A percentile compares a stretch with the other conserved stretches of the same genome.
Conservation (phyloP, 345 rosid genomes). For the Pistacia vera region DNA sequence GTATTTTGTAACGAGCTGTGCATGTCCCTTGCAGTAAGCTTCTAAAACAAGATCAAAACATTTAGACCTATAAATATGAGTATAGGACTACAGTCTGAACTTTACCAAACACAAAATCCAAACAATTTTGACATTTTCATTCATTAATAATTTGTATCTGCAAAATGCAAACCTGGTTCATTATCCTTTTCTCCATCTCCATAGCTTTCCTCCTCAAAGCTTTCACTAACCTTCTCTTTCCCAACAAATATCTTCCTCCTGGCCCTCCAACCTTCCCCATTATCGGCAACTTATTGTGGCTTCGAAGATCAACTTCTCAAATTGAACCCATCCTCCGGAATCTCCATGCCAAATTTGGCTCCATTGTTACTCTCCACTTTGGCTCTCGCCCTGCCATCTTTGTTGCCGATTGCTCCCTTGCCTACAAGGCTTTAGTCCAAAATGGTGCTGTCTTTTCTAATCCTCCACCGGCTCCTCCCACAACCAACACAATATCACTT, state of each 20-base stretch:
- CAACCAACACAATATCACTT: constrained; percentile 17
- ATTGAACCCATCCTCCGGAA: constrained; percentile 13
- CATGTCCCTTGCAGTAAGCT: too few relatives aligned
- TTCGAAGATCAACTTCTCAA: constrained; percentile 7
- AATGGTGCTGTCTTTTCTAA: constrained; percentile 21
- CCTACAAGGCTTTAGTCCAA: constrained; percentile 28
- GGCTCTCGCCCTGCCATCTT: constrained; percentile 23
- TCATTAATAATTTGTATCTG: not conserved
- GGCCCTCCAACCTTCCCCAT: constrained; percentile 23
- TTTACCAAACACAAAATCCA: too few relatives aligned
- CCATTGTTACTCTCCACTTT: constrained; percentile 18
- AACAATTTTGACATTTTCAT: too few relatives aligned
- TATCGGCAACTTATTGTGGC: constrained; percentile 8
- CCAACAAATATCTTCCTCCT: constrained; percentile 23
- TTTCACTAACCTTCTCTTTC: constrained; percentile 4
- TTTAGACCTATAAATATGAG: too few relatives aligned
- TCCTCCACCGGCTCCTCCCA: constrained; percentile 13
- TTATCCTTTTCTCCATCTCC: constrained; percentile 1
- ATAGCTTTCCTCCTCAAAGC: constrained; percentile 7
- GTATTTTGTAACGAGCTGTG: too few relatives aligned
- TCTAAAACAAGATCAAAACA: too few relatives aligned
- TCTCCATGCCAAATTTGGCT: constrained; percentile 19
- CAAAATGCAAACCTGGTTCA: constrained; percentile 24
- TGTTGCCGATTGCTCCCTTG: constrained; percentile 22
- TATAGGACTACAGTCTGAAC: not conserved